These are phyloP conservation scores for Candida berthetii DNA, from an alignment of 805 yeast species.

Conservation along the genomic window DNA sequence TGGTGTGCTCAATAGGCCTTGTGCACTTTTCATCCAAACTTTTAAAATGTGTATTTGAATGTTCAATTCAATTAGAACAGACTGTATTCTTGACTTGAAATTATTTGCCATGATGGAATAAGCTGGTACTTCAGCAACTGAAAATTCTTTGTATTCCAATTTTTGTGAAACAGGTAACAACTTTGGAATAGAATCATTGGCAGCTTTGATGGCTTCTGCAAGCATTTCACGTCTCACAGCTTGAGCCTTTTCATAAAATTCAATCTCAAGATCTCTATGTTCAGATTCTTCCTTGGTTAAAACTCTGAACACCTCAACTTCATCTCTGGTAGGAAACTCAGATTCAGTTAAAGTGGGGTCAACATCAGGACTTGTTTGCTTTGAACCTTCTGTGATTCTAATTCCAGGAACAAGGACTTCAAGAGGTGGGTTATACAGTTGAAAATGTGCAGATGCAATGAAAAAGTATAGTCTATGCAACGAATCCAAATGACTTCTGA, in stretches of 20 bases:
- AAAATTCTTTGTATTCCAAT: background rate
- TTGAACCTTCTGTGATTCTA: background rate
- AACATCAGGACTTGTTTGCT: constrained; percentile 1
- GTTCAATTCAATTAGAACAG: constrained; percentile 33
- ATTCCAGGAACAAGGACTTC: constrained; percentile 20
- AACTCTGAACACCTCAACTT: constrained; percentile 12
- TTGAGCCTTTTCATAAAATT: constrained; percentile 58
- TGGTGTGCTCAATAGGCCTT: constrained; percentile 38
- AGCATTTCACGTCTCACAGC: constrained; percentile 46
- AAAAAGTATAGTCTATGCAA: constrained; percentile 77
- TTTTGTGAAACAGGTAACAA: background rate
- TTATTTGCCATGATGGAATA: background rate
- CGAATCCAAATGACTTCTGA: constrained; percentile 46
- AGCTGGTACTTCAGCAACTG: background rate
- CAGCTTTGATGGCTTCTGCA: constrained; percentile 22
- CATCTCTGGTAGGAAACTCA: constrained; percentile 7
- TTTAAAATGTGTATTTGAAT: constrained; percentile 45
- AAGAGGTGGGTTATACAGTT: constrained; percentile 33
- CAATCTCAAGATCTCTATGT: constrained; percentile 41
- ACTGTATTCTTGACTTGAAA: constrained; percentile 5
- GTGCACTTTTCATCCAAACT: constrained; percentile 40
- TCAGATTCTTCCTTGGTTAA: constrained; percentile 22
- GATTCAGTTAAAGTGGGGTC: constrained; percentile 14
- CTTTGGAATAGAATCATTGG: constrained; percentile 4
- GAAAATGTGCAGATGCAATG: constrained; percentile 68